Conservation (phyloP, 2,329 filamentous ascomycete genomes). For the Aspergillus piperis region DNA sequence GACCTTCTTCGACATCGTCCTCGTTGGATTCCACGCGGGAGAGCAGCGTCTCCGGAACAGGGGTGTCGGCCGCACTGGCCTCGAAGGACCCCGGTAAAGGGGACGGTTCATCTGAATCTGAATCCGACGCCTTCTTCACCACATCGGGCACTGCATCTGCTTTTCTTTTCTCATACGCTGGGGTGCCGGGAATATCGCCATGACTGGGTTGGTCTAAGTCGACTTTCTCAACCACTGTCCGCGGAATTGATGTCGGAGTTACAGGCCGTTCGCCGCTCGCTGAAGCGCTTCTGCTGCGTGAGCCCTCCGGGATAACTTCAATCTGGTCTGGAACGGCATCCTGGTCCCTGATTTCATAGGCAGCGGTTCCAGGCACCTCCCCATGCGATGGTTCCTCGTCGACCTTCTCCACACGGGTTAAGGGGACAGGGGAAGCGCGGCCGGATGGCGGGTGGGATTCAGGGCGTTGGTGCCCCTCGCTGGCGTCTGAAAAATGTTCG, state of each 20-base stretch:
- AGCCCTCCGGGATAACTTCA: conserved; percentile 56
- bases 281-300: conserved; percentile 44
- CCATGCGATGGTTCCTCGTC: conserved; percentile 61
- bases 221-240: conserved; percentile 63
- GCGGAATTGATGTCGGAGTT: conserved; percentile 58
- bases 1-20: conserved; percentile 30
- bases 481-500: conserved; percentile 68
- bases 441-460: conserved; percentile 41
- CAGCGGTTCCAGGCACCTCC: conserved; percentile 62
- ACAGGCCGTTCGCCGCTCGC: conserved; percentile 46
- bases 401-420: conserved; percentile 64
- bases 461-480: conserved; percentile 53
- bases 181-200: conserved; percentile 64
- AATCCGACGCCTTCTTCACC: conserved; percentile 50
- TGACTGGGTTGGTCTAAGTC: conserved; percentile 58
- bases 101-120: conserved; percentile 24
- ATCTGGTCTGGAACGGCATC: conserved; percentile 67
- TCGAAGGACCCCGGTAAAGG: conserved; percentile 6
- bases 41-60: conserved; percentile 48
- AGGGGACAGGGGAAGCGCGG: conserved; percentile 57
- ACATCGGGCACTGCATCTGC: conserved; percentile 63
- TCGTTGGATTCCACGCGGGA: conserved; percentile 46
- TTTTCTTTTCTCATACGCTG: conserved; percentile 57
- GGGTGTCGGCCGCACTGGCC: conserved; percentile 11
- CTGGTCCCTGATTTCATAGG: conserved; percentile 58